Percentiles rank a stretch among this genome's conserved stretches.
Evolutionary conservation across 225 moss, liverwort and hornwort species (phyloP).

Genomic region (Bryoerythrophyllum caledonicum): DNA sequence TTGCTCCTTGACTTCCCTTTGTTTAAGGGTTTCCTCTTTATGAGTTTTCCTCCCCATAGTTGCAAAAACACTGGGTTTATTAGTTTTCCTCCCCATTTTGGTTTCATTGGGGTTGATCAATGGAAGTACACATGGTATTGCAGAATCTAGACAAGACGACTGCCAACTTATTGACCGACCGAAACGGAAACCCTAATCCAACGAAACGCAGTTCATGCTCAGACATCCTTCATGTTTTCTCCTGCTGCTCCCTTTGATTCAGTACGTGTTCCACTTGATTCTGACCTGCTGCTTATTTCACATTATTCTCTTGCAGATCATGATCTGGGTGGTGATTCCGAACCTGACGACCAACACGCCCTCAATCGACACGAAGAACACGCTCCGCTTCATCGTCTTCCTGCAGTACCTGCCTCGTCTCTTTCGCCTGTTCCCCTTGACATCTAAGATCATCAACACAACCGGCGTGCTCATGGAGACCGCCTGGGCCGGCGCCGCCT

Average conservation of each 20-base stretch:
- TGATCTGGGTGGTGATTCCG: slow-evolving; percentile 12
- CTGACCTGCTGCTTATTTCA: neutral
- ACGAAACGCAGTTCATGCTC: too few species aligned
- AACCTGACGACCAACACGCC: slow-evolving; percentile 10
- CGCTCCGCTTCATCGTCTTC: slow-evolving; percentile 6
- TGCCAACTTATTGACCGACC: too few species aligned
- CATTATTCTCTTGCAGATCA: neutral
- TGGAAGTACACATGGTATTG: too few species aligned
- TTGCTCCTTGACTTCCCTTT: too few species aligned
- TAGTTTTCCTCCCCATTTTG: too few species aligned
- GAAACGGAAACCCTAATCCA: too few species aligned
- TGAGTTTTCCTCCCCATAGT: too few species aligned
- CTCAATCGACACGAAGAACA: slow-evolving; percentile 3
- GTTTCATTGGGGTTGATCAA: too few species aligned
- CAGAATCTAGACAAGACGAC: too few species aligned
- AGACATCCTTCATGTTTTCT: too few species aligned
- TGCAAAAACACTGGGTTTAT: too few species aligned
- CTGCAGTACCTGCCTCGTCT: slow-evolving; percentile 3
- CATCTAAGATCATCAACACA: slow-evolving; percentile 9
- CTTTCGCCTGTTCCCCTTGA: neutral
- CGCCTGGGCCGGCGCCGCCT: slow-evolving; percentile 8
- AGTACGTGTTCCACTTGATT: neutral
- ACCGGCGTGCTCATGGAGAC: slow-evolving; percentile 15
- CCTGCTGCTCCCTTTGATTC: neutral
- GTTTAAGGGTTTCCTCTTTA: too few species aligned